Percentiles rank a stretch among this genome's conserved stretches.
Conservation (phyloP, 208 protist species). For the Leishmania martiniquensis region DNA sequence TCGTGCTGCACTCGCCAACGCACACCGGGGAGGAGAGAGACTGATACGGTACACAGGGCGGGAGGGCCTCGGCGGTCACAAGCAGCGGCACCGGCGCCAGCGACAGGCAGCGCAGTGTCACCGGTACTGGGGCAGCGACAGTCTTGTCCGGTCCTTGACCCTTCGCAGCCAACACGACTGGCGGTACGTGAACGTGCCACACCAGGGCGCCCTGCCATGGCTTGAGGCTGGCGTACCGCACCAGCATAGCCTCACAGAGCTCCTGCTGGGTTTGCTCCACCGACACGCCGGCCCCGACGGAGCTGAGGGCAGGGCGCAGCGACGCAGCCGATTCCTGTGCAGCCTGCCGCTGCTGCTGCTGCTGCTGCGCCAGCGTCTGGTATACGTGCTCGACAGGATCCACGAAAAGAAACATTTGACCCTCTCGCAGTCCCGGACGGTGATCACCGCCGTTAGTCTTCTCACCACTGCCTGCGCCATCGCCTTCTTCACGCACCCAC, state of each 20-base stretch:
- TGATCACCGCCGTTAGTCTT: background rate
- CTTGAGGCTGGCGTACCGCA: conserved; percentile 40
- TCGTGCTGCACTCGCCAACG: background rate
- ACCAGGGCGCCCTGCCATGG: conserved; percentile 54
- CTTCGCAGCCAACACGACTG: conserved; percentile 29
- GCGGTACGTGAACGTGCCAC: conserved; percentile 30
- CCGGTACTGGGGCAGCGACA: conserved; percentile 12
- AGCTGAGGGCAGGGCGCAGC: background rate
- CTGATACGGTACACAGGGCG: conserved; percentile 1
- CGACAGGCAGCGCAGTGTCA: conserved; percentile 69
- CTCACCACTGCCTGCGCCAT: background rate
- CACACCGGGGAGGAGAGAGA: background rate
- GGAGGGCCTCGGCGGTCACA: conserved; percentile 47
- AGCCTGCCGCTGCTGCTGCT: conserved; percentile 28
- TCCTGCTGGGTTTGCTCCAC: conserved; percentile 47
- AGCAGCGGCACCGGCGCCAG: conserved; percentile 67
- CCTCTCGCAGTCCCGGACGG: conserved; percentile 19
- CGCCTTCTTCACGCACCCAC: conserved; percentile 54
- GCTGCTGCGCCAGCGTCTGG: conserved; percentile 28
- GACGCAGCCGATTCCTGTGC: conserved; percentile 20
- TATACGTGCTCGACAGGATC: conserved; percentile 65
- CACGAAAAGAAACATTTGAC: conserved; percentile 76
- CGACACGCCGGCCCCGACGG: conserved; percentile 8
- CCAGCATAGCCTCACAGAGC: conserved; percentile 54
- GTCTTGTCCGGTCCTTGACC: background rate